Conservation (phyloP, 1,284 basidiomycete species). For the Singerocomus inundabilis region DNA sequence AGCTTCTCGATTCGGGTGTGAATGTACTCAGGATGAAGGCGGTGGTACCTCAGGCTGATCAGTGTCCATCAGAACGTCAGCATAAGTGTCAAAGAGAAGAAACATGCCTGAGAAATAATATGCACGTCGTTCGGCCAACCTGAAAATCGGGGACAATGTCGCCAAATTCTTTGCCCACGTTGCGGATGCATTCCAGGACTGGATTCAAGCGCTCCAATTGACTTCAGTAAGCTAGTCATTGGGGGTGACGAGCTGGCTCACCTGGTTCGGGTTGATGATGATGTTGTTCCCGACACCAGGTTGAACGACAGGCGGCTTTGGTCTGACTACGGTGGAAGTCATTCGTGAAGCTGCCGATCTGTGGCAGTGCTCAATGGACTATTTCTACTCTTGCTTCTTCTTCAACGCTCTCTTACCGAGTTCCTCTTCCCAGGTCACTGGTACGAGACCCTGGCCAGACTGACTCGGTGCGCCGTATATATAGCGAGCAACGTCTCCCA, state of each 20-base stretch:
- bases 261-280: conserved; percentile 53
- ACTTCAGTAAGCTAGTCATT: background rate
- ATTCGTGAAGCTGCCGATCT: conserved; percentile 8
- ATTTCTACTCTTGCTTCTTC: background rate
- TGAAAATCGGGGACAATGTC: conserved; percentile 95
- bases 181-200: conserved; percentile 78
- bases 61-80: background rate
- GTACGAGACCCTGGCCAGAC: background rate
- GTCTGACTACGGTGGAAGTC: conserved; percentile 12
- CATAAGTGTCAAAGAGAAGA: background rate
- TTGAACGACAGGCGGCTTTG: conserved; percentile 63
- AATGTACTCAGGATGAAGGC: conserved; percentile 97
- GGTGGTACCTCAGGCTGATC: conserved; percentile 86
- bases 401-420: background rate
- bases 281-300: conserved; percentile 73
- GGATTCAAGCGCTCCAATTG: conserved; percentile 78
- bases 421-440: background rate
- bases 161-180: conserved; percentile 92
- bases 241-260: background rate
- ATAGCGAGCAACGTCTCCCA: background rate
- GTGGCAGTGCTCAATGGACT: conserved; percentile 13
- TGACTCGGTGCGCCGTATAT: conserved; percentile 3
- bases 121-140: conserved; percentile 94
- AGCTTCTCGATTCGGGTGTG: conserved; percentile 88
- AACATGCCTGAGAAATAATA: conserved; percentile 82